Conservation (phyloP, 2,329 filamentous ascomycete species). For the Aspergillus proliferans region DNA sequence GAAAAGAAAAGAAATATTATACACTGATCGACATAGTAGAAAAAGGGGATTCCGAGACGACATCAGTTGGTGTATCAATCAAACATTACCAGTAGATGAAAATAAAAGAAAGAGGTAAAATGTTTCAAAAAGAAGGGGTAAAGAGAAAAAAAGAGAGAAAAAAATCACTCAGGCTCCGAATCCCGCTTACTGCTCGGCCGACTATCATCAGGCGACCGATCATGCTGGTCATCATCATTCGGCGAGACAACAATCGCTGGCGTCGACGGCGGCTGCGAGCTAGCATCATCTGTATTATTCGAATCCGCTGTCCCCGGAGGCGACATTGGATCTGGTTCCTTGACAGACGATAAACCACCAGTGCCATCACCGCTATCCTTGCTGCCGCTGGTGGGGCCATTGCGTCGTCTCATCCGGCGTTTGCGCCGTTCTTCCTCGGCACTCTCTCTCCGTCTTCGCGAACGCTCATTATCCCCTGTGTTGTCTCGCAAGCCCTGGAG, state of each 20-base stretch:
- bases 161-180: neutral
- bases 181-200: neutral
- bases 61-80: slow-evolving; percentile 28
- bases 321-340: slow-evolving; percentile 26
- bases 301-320: slow-evolving; percentile 17
- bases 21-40: slow-evolving; percentile 12
- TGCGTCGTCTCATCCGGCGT: slow-evolving; percentile 61
- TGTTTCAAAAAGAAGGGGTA: neutral
- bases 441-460: slow-evolving; percentile 64
- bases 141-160: neutral
- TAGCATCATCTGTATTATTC: slow-evolving; percentile 15
- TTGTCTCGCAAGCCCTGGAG: slow-evolving; percentile 74
- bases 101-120: neutral
- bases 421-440: slow-evolving; percentile 71
- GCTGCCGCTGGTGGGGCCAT: slow-evolving; percentile 37
- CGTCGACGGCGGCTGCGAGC: slow-evolving; percentile 18
- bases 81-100: slow-evolving; percentile 12
- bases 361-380: slow-evolving; percentile 32
- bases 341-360: slow-evolving; percentile 21
- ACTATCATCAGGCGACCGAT: slow-evolving; percentile 14
- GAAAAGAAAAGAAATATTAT: slow-evolving; percentile 19
- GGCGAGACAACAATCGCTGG: slow-evolving; percentile 33
- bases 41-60: slow-evolving; percentile 19
- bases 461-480: slow-evolving; percentile 46
- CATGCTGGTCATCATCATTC: slow-evolving; percentile 17